Evolutionary conservation across 805 yeast species (phyloP).

Genomic region (Zygotorulaspora danielsina): DNA sequence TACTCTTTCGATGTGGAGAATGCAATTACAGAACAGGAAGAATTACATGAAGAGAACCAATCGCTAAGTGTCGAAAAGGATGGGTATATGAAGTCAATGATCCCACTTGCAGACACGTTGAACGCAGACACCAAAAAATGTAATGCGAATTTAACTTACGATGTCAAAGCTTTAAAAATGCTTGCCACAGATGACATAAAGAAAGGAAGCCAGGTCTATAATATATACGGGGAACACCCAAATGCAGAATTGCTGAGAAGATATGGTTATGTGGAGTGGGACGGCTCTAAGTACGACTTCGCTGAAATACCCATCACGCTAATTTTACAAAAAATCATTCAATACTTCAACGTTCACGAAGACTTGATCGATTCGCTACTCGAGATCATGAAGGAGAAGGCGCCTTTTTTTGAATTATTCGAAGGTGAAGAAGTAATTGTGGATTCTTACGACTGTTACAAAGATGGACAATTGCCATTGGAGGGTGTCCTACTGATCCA

Average conservation of each 20-base stretch:
- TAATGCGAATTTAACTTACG: constrained; percentile 67
- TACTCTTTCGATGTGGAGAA: constrained; percentile 82
- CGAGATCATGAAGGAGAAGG: constrained; percentile 28
- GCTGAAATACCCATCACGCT: constrained; percentile 60
- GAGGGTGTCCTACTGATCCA: constrained; percentile 56
- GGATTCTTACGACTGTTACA: constrained; percentile 61
- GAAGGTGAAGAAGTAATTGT: constrained; percentile 41
- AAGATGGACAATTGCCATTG: constrained; percentile 53
- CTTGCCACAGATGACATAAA: constrained; percentile 56
- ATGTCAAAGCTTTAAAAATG: constrained; percentile 57
- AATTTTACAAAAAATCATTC: constrained; percentile 33
- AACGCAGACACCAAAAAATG: constrained; percentile 76
- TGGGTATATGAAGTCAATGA: constrained; percentile 70
- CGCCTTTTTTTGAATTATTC: constrained; percentile 35
- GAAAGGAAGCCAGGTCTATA: constrained; percentile 72
- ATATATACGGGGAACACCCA: constrained; percentile 87
- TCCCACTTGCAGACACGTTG: constrained; percentile 86
- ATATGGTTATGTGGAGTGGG: constrained; percentile 82
- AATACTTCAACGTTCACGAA: constrained; percentile 21
- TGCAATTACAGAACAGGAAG: constrained; percentile 33
- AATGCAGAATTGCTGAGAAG: constrained; percentile 86
- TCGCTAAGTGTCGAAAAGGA: constrained; percentile 39
- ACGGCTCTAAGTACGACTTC: constrained; percentile 70
- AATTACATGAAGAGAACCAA: constrained; percentile 36
- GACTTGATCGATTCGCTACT: constrained; percentile 39